Evolutionary conservation across 2,329 filamentous ascomycete species (phyloP).

Genomic region (Falciphora oryzae): DNA sequence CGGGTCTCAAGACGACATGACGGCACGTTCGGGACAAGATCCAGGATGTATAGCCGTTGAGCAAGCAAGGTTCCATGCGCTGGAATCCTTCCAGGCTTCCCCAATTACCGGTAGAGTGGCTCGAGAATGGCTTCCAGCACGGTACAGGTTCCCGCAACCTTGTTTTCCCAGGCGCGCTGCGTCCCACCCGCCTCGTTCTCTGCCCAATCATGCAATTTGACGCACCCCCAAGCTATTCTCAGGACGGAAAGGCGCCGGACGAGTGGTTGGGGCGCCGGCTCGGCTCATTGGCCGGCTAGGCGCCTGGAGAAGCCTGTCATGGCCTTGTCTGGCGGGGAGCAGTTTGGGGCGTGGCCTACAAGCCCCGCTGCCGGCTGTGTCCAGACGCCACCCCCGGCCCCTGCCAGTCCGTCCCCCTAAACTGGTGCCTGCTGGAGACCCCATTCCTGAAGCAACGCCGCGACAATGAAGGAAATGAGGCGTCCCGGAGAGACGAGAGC

Average conservation of each 20-base stretch:
- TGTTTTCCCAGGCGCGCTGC: not conserved
- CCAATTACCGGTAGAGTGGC: not conserved
- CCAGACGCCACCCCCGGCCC: not conserved
- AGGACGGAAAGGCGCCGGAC: not conserved
- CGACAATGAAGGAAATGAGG: not conserved
- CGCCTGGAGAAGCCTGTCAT: not conserved
- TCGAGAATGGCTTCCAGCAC: not conserved
- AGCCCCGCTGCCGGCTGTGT: not conserved
- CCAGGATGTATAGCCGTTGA: not conserved
- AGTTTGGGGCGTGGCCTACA: not conserved
- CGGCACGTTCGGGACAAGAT: not conserved
- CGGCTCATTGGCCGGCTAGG: not conserved
- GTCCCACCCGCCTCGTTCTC: not conserved
- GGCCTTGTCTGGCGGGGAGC: too few species aligned
- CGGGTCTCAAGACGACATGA: not conserved
- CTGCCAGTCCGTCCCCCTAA: not conserved
- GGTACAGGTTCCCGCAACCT: not conserved
- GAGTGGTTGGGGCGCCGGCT: not conserved
- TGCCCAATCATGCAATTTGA: not conserved
- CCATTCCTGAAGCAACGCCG: not conserved
- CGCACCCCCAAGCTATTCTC: not conserved
- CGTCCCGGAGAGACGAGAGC: not conserved
- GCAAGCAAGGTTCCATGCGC: not conserved
- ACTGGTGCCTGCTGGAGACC: not conserved
- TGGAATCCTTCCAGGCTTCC: slow-evolving; percentile 3